Base-by-base conservation (phyloP, 495 filamentous ascomycete genomes). In the Haplographium delicatum region DNA sequence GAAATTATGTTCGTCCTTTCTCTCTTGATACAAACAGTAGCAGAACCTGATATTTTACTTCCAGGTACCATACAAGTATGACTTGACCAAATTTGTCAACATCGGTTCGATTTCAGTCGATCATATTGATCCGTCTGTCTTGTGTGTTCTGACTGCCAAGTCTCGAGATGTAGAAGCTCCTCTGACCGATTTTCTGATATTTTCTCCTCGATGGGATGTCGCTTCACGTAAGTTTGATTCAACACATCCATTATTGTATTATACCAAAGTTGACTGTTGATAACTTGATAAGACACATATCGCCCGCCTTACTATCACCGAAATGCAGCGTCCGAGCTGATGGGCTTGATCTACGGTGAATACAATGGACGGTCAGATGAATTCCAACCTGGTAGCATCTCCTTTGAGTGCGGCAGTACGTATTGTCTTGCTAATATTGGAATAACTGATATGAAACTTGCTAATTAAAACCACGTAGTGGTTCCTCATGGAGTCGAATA, bases 61-160 rank as follows among this genome's bases (percentile, higher is more conserved):
- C n/a, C n/a, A n/a, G n/a, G n/a, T n/a, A n/a, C 88, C 88, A 0
- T 91, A 84, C 78, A 94, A 94, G 62, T 93, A 93, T 70, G 87
- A 90, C 61, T 76, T 93, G 1, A 84, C 78, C 3, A 79, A 83
- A 41, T 93, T 91, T 75, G 86, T 82, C 68, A 84, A 82, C 35
- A 81, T 89, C 27, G 86, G 84, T 45, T 79, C 73, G 28, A 76
- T 88, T 53, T 82, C 76, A 19, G 87, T 76, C 56, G 88, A 93
- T 65, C 88, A 93, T 58, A 83, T 83, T 1, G 88, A 91, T 63
- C 88, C 88, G 7, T 82, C 78, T 49, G 89, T 93, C 62, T 91
- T 78, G 68, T 89, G 85, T 0, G 86, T 93, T 7, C 72, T 93
- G 26, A 83, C 85, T 5, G 85, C 80, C 2, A 86, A 85, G 0